phyloP scores from a whole-genome alignment of 23 red algal genomes.

The Chondrus crispus region DNA sequence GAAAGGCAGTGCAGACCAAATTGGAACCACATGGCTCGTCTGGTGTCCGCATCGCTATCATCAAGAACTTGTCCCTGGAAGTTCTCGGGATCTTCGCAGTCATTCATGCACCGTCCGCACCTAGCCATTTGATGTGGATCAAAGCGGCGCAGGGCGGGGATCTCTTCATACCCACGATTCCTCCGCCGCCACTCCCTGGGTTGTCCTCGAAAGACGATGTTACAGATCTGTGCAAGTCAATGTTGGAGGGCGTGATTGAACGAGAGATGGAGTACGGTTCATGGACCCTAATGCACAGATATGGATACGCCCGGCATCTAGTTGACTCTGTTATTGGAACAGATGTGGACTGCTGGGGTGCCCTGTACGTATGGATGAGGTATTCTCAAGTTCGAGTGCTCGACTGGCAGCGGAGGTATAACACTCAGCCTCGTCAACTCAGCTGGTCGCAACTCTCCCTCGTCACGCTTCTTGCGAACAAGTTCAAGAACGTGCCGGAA shows the following conservation, averaged over 20 bases:
- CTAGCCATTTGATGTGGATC: conserved; percentile 63
- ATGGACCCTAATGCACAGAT: conserved; percentile 97
- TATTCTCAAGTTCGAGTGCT: conserved; percentile 86
- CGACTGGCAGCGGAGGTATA: conserved; percentile 84
- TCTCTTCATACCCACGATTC: conserved; percentile 35
- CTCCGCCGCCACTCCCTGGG: conserved; percentile 61
- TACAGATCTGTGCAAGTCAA: conserved; percentile 13
- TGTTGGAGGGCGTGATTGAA: conserved; percentile 77
- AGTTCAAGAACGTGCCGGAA: conserved; percentile 53
- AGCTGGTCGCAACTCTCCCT: conserved; percentile 67
- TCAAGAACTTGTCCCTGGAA: conserved; percentile 51
- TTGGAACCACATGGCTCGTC: conserved; percentile 30
- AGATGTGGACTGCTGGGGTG: conserved; percentile 54
- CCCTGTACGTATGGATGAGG: conserved; percentile 90
- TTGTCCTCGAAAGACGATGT: conserved; percentile 4
- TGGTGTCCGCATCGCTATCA: conserved; percentile 42
- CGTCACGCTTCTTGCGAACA: conserved; percentile 63
- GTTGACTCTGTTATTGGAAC: conserved; percentile 33
- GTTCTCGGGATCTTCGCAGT: conserved; percentile 58
- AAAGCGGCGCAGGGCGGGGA: conserved; percentile 51
- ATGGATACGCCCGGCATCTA: conserved; percentile 65
- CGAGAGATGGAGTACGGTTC: conserved; percentile 92
- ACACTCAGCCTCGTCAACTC: conserved; percentile 84
- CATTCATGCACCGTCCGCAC: conserved; percentile 46
- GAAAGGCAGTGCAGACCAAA: conserved; percentile 56